A percentile compares a stretch with the other conserved stretches of the same genome.
phyloP scores from a whole-genome alignment of 176 grass and related monocot genomes.

The Oryza meridionalis region DNA sequence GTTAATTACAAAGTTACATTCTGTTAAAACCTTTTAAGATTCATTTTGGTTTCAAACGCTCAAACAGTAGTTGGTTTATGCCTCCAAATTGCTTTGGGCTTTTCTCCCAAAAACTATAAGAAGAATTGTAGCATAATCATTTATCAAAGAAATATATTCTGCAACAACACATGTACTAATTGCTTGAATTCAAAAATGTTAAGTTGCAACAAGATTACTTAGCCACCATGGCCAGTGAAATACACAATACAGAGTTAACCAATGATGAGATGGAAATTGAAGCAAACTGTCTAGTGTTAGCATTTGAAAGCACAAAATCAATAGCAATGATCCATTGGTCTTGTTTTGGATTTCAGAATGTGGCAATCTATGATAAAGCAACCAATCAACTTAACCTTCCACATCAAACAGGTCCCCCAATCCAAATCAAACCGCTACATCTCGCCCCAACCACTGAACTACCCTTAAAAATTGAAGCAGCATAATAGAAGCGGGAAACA shows the following conservation, averaged over 20 bases:
- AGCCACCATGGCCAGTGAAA: neutral
- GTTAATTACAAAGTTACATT: neutral
- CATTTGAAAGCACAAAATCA: neutral
- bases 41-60: neutral
- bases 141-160: slow-evolving; percentile 4
- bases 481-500: neutral
- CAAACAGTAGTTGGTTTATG: neutral
- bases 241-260: neutral
- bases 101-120: slow-evolving; percentile 19
- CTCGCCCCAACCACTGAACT: neutral
- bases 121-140: neutral
- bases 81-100: neutral
- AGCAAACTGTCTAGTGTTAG: neutral
- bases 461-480: neutral
- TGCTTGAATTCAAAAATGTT: neutral
- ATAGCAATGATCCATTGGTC: neutral
- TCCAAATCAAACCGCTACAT: neutral
- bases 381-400: neutral
- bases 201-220: neutral
- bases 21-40: neutral
- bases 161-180: neutral
- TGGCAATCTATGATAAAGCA: neutral
- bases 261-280: neutral
- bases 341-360: neutral
- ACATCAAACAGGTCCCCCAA: neutral